phyloP scores from a whole-genome alignment of 2,329 filamentous ascomycete species.

The Eutypella sp. region DNA sequence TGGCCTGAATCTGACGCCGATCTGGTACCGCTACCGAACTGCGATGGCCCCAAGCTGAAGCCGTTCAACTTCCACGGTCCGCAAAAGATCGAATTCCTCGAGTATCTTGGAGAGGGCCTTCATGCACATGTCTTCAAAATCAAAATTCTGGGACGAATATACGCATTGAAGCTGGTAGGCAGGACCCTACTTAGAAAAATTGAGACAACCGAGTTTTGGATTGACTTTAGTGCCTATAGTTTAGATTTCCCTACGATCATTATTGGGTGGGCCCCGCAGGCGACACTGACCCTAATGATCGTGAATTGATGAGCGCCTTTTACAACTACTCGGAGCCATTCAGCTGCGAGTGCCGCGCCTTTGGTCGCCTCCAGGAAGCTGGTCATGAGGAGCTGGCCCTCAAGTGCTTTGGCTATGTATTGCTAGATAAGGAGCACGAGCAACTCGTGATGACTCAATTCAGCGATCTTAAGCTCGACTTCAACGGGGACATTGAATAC shows the following conservation, averaged over 20 bases:
- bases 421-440: conserved; percentile 15
- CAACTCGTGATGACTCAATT: conserved; percentile 1
- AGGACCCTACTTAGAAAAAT: neutral
- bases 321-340: conserved; percentile 20
- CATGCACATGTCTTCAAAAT: conserved; percentile 7
- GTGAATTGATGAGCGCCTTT: conserved; percentile 4
- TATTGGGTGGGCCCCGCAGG: neutral
- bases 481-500: neutral
- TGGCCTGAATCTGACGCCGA: conserved; percentile 3
- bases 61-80: conserved; percentile 6
- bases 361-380: conserved; percentile 21
- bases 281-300: neutral
- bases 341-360: conserved; percentile 21
- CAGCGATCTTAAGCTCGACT: neutral
- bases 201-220: neutral
- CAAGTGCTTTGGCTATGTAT: conserved; percentile 21
- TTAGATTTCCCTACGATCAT: neutral
- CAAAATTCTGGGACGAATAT: conserved; percentile 1
- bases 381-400: conserved; percentile 17
- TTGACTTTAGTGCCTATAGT: neutral
- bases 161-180: conserved; percentile 5
- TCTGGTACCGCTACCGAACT: conserved; percentile 5
- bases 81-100: conserved; percentile 1
- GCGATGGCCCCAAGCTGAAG: conserved; percentile 5
- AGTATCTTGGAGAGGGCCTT: conserved; percentile 1